Evolutionary conservation across 2,329 filamentous ascomycete species (phyloP).

Genomic region (Nothophoma quercina): DNA sequence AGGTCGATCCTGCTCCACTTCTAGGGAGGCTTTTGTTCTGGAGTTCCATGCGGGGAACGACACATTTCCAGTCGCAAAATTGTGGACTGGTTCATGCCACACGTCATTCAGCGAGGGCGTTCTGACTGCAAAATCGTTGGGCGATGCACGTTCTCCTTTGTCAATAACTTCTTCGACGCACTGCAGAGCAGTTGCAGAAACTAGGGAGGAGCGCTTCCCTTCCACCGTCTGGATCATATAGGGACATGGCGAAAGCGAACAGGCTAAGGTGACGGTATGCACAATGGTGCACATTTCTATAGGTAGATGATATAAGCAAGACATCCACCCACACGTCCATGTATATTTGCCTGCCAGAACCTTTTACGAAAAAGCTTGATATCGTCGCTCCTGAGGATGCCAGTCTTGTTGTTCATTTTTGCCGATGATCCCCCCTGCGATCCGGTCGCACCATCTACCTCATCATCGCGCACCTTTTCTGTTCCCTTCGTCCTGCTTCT

Average conservation of each 20-base stretch:
- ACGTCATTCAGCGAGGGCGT: conserved; percentile 5
- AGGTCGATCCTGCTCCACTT: conserved; percentile 10
- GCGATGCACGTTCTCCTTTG: conserved; percentile 1
- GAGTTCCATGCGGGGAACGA: neutral
- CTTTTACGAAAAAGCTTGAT: too few relatives aligned
- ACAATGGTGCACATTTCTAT: neutral
- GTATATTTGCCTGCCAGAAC: too few relatives aligned
- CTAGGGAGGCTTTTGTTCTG: conserved; percentile 1
- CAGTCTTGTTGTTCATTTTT: too few relatives aligned
- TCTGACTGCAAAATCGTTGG: neutral
- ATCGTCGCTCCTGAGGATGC: too few relatives aligned
- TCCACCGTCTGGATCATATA: neutral
- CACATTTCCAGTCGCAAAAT: neutral
- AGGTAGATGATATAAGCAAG: neutral
- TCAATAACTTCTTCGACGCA: neutral
- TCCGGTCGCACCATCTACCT: too few relatives aligned
- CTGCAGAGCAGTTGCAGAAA: conserved; percentile 14
- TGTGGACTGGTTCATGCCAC: neutral
- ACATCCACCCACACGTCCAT: too few relatives aligned
- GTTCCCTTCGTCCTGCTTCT: too few relatives aligned
- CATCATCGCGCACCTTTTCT: too few relatives aligned
- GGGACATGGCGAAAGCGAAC: neutral
- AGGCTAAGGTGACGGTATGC: neutral
- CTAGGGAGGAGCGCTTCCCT: neutral
- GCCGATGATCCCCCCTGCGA: too few relatives aligned